Evolutionary conservation across 2,329 filamentous ascomycete genomes (phyloP), one percentile per base, ranked within the genome.

Genomic region (Mycosphaerella sp.): DNA sequence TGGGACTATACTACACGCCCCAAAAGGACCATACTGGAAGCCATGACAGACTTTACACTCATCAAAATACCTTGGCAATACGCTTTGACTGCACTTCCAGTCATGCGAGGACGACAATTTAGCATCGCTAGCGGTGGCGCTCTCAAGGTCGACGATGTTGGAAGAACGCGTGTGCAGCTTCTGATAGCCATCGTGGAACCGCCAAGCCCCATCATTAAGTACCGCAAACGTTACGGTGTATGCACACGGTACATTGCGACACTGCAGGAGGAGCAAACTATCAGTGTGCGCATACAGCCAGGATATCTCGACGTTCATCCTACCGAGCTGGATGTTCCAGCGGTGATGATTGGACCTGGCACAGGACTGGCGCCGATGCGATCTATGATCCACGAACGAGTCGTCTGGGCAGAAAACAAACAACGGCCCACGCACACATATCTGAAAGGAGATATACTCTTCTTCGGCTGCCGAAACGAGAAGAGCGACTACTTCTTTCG

Each of bases 1-100:
- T 97, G 88, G 72, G 91, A 98, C 70, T 98, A 98, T 66, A 93
- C 93, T 1, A 90, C 90, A 0, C 83, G 93, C 7, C 87, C 91
- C 0, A 84, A 89, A 30, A 84, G 93, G 30, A 94, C 87, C 52
- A 95, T 97, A 51, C 74, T 98, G 5, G 93, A 98, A 70, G 85
- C 95, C 3, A 78, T 98, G 25, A 84, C 91, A 50, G 93, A 98
- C 61, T 98, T 98, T 62, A 79, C 86, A 37, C 85, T 81, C 0
- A 85, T 97, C 49, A 84, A 84, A 55, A 81, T 98, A 2, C 90
- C 93, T 0, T 87, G 84, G 70, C 75, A 85, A 49, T 81, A 84
- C 43, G 76, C 85, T 1, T 76, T 87, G 8, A 81, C 84, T 48
- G 76, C 90, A 13, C 84, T 98, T 49, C 93, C 93, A 0, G 63